Evolutionary conservation across 2,329 filamentous ascomycete species (phyloP).

Genomic region (Sporothrix pseudoabietina): DNA sequence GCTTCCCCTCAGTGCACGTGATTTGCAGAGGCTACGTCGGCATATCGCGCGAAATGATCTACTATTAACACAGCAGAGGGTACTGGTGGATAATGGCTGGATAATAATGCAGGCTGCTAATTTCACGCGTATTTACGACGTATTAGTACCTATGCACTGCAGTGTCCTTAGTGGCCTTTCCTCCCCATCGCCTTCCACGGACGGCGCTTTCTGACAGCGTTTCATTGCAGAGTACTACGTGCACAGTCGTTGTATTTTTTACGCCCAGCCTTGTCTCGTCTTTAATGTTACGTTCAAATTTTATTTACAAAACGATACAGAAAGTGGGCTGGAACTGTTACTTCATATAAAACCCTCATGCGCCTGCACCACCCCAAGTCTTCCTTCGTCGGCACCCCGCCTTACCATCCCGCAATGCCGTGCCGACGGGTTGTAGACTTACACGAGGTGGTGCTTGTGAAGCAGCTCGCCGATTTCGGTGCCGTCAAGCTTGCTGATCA

Average conservation of each 20-base stretch:
- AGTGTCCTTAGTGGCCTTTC: too few relatives aligned
- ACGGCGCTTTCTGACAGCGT: not conserved
- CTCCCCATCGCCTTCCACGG: not conserved
- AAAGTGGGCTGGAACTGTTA: not conserved
- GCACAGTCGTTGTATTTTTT: not conserved
- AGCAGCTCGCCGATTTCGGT: constrained; percentile 33
- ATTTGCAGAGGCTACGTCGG: not conserved
- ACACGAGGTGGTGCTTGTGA: constrained; percentile 34
- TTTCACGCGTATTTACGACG: too few relatives aligned
- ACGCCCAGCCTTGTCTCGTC: not conserved
- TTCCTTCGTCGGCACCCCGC: not conserved
- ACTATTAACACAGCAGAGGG: not conserved
- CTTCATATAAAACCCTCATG: constrained; percentile 3
- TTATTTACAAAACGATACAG: not conserved
- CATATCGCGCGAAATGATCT: not conserved
- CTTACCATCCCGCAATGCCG: not conserved
- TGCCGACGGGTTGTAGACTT: constrained; percentile 1
- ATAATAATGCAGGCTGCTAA: too few relatives aligned
- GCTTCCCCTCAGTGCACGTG: constrained; percentile 16
- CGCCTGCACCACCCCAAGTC: not conserved
- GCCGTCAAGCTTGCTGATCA: constrained; percentile 32
- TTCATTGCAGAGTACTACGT: not conserved
- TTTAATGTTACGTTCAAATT: not conserved
- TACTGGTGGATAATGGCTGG: too few relatives aligned
- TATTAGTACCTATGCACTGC: too few relatives aligned